These are phyloP conservation scores for Penicillium angulare DNA, from an alignment of 495 filamentous ascomycete genomes.

Conservation along the genomic window DNA sequence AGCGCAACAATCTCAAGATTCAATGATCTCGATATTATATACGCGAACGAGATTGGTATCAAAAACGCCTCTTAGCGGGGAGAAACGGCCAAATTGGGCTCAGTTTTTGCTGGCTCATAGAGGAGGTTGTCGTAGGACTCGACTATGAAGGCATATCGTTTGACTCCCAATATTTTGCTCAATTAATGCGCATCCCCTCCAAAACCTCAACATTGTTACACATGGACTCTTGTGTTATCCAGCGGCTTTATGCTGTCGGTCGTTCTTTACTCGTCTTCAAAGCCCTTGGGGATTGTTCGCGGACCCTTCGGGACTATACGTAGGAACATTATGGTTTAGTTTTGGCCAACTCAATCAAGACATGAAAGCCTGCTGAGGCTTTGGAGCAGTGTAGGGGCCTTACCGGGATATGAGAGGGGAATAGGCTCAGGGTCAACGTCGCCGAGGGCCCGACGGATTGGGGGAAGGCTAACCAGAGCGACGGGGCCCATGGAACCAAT, in stretches of 20 bases:
- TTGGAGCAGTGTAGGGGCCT: slow-evolving; percentile 19
- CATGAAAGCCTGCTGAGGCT: not conserved
- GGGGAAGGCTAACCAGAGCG: slow-evolving; percentile 63
- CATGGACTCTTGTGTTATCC: not conserved
- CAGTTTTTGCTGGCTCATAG: slow-evolving; percentile 10
- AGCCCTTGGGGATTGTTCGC: slow-evolving; percentile 68
- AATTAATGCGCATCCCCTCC: slow-evolving; percentile 3
- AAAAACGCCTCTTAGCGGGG: slow-evolving; percentile 21
- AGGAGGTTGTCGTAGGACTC: not conserved
- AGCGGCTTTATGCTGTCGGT: slow-evolving; percentile 3
- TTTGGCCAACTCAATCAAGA: not conserved
- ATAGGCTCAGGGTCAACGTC: slow-evolving; percentile 68
- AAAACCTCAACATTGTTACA: not conserved
- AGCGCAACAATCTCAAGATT: slow-evolving; percentile 17
- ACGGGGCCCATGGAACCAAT: slow-evolving; percentile 73
- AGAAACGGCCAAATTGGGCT: slow-evolving; percentile 5
- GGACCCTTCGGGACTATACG: slow-evolving; percentile 71
- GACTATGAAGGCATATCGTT: slow-evolving; percentile 8
- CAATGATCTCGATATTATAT: slow-evolving; percentile 12
- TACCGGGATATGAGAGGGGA: slow-evolving; percentile 90
- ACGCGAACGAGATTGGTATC: slow-evolving; percentile 30
- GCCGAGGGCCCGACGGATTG: slow-evolving; percentile 64
- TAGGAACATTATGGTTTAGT: slow-evolving; percentile 7
- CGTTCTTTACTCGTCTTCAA: slow-evolving; percentile 60
- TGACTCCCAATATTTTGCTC: slow-evolving; percentile 9